phyloP scores from a whole-genome alignment of 208 protist genomes.

The Herpetomonas samuelpessoai region DNA sequence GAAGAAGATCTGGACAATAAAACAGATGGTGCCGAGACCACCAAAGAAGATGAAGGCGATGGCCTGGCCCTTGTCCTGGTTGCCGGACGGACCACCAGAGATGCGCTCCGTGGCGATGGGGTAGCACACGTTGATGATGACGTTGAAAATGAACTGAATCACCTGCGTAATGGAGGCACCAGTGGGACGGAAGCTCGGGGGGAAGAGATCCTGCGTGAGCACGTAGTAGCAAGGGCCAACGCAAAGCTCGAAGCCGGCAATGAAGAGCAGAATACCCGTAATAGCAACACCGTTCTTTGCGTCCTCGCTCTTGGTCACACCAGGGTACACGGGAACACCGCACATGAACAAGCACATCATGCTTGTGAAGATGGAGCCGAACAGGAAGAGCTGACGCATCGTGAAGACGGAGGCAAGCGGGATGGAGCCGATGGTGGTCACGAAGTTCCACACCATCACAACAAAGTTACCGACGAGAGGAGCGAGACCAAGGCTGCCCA shows the following conservation, averaged over 20 bases:
- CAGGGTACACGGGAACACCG: slow-evolving; percentile 35
- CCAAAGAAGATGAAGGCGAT: slow-evolving; percentile 50
- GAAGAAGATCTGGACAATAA: slow-evolving; percentile 30
- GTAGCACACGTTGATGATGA: slow-evolving; percentile 47
- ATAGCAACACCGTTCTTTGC: slow-evolving; percentile 30
- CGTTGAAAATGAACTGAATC: slow-evolving; percentile 49
- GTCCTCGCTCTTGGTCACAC: slow-evolving; percentile 9
- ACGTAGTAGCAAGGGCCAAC: slow-evolving; percentile 40
- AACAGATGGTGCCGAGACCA: slow-evolving; percentile 25
- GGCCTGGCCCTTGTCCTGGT: slow-evolving; percentile 47
- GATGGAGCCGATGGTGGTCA: slow-evolving; percentile 7
- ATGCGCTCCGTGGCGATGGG: slow-evolving; percentile 35
- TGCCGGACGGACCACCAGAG: slow-evolving; percentile 32
- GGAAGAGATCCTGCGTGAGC: slow-evolving; percentile 47
- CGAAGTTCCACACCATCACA: slow-evolving; percentile 23
- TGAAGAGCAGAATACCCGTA: slow-evolving; percentile 43
- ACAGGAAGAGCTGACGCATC: slow-evolving; percentile 34
- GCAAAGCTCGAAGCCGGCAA: slow-evolving; percentile 38
- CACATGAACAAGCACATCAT: slow-evolving; percentile 28
- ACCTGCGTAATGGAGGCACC: slow-evolving; percentile 32
- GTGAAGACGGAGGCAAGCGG: slow-evolving; percentile 25
- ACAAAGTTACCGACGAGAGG: slow-evolving; percentile 41
- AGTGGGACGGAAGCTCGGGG: slow-evolving; percentile 29
- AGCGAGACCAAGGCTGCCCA: slow-evolving; percentile 21
- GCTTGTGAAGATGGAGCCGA: slow-evolving; percentile 19